Evolutionary conservation across 306 rosid species (phyloP), one percentile per base, ranked within the genome.

Genomic region (Vigna unguiculata): DNA sequence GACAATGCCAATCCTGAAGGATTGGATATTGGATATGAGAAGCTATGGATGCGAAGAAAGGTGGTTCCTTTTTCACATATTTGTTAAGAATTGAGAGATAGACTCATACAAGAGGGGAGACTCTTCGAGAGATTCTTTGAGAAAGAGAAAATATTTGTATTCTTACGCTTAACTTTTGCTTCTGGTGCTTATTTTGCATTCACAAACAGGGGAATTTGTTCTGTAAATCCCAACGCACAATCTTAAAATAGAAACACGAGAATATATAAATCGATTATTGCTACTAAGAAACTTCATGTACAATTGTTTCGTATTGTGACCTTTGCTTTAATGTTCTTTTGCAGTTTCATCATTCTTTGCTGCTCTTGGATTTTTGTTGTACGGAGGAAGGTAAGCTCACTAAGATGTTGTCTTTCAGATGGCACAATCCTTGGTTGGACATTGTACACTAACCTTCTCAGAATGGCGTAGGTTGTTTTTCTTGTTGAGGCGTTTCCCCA

Each of bases 331-430:
- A 67, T 19, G 45, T 30, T 74, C n/a, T 45, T 79, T 87, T 80
- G 75, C 90, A 92, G 97, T 81, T 63, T 79, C 78, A 75, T 90
- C 93, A 66, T 88, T 92, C 51, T 85, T 74, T 70, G 89, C 91
- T 61, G 90, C 93, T 74, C 83, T 90, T 43, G 94, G 90, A 75
- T 92, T 92, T 81, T 75, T 92, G 84, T 65, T 87, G 72, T 92
- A 92, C 73, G 97, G 97, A 71, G 97, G 97, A 79, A 92, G 97
- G 97, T 90, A 88, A 85, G 61, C 16, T 11, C 15, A 11, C 48
- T 43, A 12, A 43, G 16, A 11, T 52, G 12, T 61, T 66, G 1
- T 32, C 57, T 53, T 63, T 46, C 32, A 11, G 15, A 20, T 34
- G 28, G 17, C 14, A 40, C 43, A 4, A 17, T 65, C 49, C 41